A percentile compares a stretch with the other conserved stretches of the same genome.
Conservation (phyloP, 768 basidiomycete species). For the Tulasnella sp. region DNA sequence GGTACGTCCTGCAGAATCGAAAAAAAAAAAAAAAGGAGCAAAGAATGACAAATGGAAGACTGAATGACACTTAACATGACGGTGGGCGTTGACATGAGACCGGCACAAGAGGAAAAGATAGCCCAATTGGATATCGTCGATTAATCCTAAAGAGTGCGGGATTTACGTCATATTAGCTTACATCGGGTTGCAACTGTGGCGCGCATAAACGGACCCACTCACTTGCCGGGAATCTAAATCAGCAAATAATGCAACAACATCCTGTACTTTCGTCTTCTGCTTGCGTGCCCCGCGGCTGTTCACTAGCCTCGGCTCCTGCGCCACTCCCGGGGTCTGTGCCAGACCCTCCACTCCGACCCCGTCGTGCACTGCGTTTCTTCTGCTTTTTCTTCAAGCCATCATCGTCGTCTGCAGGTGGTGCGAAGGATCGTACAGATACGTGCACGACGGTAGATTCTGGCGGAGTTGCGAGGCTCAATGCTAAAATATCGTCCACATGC, state of each 20-base stretch:
- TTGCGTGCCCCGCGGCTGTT: neutral
- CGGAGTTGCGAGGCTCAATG: constrained; percentile 10
- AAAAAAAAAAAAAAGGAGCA: neutral
- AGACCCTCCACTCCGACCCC: constrained; percentile 6
- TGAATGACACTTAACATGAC: neutral
- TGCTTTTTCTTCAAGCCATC: constrained; percentile 2
- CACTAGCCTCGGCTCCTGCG: neutral
- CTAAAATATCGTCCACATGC: neutral
- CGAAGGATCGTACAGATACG: constrained; percentile 19
- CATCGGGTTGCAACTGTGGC: too few species aligned
- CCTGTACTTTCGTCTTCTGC: constrained; percentile 11
- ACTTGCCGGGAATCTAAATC: neutral
- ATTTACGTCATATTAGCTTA: too few species aligned
- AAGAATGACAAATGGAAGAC: neutral
- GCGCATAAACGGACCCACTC: too few species aligned
- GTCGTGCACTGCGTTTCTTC: constrained; percentile 8
- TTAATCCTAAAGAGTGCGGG: neutral
- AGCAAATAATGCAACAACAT: constrained; percentile 19
- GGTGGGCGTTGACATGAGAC: too few species aligned
- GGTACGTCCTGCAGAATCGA: neutral
- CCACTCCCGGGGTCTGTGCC: neutral
- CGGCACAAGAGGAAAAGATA: too few species aligned
- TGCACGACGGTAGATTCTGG: constrained; percentile 18
- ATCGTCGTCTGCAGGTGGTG: constrained; percentile 14
- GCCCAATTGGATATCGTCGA: neutral